Base-by-base conservation (phyloP, 257 asterid species). In the Solanum medicagineum region DNA sequence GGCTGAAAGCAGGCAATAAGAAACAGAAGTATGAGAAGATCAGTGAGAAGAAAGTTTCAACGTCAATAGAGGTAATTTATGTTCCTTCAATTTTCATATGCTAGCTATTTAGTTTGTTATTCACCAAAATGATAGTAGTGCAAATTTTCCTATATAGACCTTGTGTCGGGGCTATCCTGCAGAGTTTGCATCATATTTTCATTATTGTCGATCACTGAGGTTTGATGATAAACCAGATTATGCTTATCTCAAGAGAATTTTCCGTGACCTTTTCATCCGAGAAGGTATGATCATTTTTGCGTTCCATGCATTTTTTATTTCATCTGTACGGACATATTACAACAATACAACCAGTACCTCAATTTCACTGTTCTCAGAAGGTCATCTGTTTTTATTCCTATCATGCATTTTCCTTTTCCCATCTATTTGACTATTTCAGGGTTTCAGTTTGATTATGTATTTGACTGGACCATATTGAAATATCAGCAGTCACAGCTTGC, bases 101-200 rank as follows among this genome's bases (percentile, higher is more conserved):
- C 12, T 44, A 45, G 84, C 36, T 12, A 82, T 56, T 59, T 44
- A 44, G 51, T 54, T 71, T 69, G 44, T 74, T 40, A 45, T 36
- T 55, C 77, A 79, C 19, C 54, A 82, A 45, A 83, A 88, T 90
- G 66, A 89, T 80, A 32, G 69, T 42, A 22, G 62, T 62, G 83
- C 56, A 42, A 82, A 49, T 74, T 47, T 75, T 85, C 40, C 63
- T 83, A 56, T 85, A 60, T 90, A 94, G 98, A 88, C 93, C 86
- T 86, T 93, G n/a, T 94, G 97, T 70, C 92, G 92, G 7, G 93
- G 96, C 84, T 94, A 92, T 90, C 98, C 98, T 73, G 45, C 94
- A 19, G 98, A 94, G 88, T 94, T 94, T 26, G 96, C 98, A 24
- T 92, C 95, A 42, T 94, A 92, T 92, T 94, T 94, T 89, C 98